These are phyloP conservation scores for Piper longum DNA, from an alignment of 164 flowering plant genomes.

Conservation along the genomic window DNA sequence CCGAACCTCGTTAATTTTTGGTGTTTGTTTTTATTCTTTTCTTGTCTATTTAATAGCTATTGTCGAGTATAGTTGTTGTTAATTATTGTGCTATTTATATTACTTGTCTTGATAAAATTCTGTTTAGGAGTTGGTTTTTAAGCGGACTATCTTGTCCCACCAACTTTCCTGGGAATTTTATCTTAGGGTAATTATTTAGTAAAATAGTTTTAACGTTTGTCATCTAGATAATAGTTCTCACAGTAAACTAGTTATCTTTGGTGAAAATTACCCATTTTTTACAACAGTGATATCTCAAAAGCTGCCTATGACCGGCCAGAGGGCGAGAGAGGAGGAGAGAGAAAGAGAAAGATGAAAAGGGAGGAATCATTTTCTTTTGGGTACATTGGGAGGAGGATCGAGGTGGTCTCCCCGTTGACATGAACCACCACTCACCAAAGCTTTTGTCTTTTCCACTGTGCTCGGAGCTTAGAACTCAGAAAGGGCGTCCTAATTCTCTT, in stretches of 20 bases:
- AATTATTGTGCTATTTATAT: no score
- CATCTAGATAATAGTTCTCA: background rate
- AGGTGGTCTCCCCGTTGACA: slow-evolving; percentile 2
- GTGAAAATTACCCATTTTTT: no score
- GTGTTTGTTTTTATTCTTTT: no score
- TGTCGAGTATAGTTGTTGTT: no score
- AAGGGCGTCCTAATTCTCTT: no score
- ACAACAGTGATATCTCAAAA: slow-evolving; percentile 3
- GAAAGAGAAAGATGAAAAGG: background rate
- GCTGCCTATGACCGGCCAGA: background rate
- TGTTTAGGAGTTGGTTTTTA: no score
- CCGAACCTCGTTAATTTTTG: no score
- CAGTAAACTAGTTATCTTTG: background rate
- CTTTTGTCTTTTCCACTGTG: background rate
- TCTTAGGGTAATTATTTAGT: background rate
- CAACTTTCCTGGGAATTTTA: no score
- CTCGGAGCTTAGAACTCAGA: background rate
- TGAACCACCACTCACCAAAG: background rate
- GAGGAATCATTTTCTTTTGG: background rate
- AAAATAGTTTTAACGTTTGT: background rate
- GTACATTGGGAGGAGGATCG: background rate
- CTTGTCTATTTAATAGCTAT: no score
- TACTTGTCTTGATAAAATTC: no score
- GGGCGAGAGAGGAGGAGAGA: slow-evolving; percentile 2
- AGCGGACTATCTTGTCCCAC: no score